phyloP scores from a whole-genome alignment of 306 rosid species.

The Inga oerstediana region DNA sequence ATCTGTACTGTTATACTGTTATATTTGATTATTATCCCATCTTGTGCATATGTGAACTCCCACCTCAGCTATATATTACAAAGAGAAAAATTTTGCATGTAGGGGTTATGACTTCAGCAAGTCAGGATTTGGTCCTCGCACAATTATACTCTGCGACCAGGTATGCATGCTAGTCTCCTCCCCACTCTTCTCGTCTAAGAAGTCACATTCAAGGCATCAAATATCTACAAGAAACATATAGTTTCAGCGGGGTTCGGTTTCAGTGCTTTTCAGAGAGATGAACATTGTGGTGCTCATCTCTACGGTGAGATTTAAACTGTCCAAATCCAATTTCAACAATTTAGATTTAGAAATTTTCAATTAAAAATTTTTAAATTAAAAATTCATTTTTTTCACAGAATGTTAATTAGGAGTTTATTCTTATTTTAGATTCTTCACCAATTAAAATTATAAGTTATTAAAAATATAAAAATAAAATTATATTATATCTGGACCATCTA shows the following conservation, averaged over 20 bases:
- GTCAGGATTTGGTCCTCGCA: slow-evolving; percentile 96
- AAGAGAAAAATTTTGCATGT: slow-evolving; percentile 36
- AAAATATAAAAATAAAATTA: not conserved
- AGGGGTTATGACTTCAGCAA: slow-evolving; percentile 93
- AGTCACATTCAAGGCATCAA: slow-evolving; percentile 17
- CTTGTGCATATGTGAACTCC: slow-evolving; percentile 25
- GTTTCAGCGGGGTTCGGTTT: not conserved
- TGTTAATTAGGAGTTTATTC: not conserved
- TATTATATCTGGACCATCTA: not conserved
- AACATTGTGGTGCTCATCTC: not conserved
- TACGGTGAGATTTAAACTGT: not conserved
- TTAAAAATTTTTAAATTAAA: not conserved
- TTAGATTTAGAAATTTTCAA: not conserved
- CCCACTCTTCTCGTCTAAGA: not conserved
- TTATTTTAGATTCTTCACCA: not conserved
- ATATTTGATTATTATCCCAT: slow-evolving; percentile 15
- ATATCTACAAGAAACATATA: not conserved
- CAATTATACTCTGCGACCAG: slow-evolving; percentile 93
- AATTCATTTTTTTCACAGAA: not conserved
- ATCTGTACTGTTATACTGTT: not conserved
- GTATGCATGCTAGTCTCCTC: slow-evolving; percentile 35
- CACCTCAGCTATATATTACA: slow-evolving; percentile 18
- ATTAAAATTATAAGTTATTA: not conserved
- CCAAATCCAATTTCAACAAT: not conserved
- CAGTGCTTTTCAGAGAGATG: not conserved